phyloP scores from a whole-genome alignment of 345 rosid species.

The Populus simonii region DNA sequence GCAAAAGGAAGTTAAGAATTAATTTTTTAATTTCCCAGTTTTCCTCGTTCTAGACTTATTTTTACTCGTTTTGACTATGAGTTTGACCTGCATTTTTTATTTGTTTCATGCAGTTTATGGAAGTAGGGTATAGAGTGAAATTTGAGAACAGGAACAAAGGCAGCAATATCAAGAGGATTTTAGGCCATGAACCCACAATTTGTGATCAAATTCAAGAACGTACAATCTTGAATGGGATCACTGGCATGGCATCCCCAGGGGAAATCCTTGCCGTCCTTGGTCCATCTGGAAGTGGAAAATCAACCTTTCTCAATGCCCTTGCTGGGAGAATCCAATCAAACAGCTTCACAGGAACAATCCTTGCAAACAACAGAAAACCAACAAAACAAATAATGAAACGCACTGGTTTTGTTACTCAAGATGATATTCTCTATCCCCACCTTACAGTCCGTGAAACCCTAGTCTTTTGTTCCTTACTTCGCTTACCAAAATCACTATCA shows the following conservation, averaged over 20 bases:
- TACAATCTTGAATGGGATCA: slow-evolving; percentile 56
- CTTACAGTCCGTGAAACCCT: slow-evolving; percentile 88
- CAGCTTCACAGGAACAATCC: slow-evolving; percentile 61
- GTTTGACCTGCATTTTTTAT: slow-evolving; percentile 24
- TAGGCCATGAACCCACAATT: slow-evolving; percentile 23
- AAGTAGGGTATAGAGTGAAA: slow-evolving; percentile 60
- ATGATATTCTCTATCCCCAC: slow-evolving; percentile 80
- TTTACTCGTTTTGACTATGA: slow-evolving; percentile 21
- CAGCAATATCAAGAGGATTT: slow-evolving; percentile 32
- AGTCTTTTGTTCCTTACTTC: slow-evolving; percentile 66
- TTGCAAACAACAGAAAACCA: slow-evolving; percentile 51
- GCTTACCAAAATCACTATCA: slow-evolving; percentile 52
- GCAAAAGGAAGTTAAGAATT: not conserved
- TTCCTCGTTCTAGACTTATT: not conserved
- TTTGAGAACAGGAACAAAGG: slow-evolving; percentile 27
- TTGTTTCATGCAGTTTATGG: slow-evolving; percentile 56
- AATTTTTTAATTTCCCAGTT: too few species aligned
- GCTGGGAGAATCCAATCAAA: slow-evolving; percentile 65
- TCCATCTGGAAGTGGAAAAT: slow-evolving; percentile 96
- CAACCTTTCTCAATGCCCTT: slow-evolving; percentile 71
- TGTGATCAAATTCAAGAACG: slow-evolving; percentile 46
- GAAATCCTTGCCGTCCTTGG: slow-evolving; percentile 89
- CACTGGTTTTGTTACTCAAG: slow-evolving; percentile 89
- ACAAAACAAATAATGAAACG: slow-evolving; percentile 49
- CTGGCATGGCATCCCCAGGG: slow-evolving; percentile 80